phyloP scores from a whole-genome alignment of 73 alveolate genomes.

The Durusdinium trenchii region DNA sequence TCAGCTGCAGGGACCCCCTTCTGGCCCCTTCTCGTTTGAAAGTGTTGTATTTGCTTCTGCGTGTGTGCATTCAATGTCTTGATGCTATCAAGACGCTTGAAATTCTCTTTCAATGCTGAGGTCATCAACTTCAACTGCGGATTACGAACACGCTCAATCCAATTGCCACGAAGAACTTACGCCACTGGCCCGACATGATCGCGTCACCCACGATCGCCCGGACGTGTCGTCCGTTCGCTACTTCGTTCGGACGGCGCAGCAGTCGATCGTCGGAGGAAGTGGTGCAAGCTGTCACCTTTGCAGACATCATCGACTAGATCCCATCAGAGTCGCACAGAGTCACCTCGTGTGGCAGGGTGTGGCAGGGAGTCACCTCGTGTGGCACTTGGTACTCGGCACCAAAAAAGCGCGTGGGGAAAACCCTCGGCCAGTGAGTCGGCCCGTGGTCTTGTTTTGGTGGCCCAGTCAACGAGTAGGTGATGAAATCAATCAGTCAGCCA shows the following conservation, averaged over 20 bases:
- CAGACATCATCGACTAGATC: conserved; percentile 69
- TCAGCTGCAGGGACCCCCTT: too few relatives aligned
- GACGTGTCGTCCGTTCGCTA: background rate
- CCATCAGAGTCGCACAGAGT: background rate
- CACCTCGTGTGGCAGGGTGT: background rate
- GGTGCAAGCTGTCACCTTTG: conserved; percentile 7
- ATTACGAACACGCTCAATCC: conserved; percentile 69
- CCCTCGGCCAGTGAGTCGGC: too few relatives aligned
- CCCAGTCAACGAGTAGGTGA: too few relatives aligned
- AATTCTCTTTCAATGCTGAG: background rate
- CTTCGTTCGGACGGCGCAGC: background rate
- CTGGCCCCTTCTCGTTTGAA: background rate
- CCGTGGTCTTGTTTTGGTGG: too few relatives aligned
- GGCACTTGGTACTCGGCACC: too few relatives aligned
- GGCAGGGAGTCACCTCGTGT: too few relatives aligned
- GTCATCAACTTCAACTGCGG: conserved; percentile 92
- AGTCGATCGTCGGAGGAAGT: conserved; percentile 1
- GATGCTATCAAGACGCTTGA: background rate
- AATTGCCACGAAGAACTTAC: conserved; percentile 6
- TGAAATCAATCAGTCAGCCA: too few relatives aligned
- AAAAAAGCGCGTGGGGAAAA: too few relatives aligned
- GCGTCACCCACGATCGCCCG: background rate
- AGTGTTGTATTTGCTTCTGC: background rate
- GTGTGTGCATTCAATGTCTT: background rate
- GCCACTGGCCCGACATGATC: background rate